These are phyloP conservation scores for Rosellinia necatrix DNA, from an alignment of 2,329 filamentous ascomycete genomes.

Conservation along the genomic window DNA sequence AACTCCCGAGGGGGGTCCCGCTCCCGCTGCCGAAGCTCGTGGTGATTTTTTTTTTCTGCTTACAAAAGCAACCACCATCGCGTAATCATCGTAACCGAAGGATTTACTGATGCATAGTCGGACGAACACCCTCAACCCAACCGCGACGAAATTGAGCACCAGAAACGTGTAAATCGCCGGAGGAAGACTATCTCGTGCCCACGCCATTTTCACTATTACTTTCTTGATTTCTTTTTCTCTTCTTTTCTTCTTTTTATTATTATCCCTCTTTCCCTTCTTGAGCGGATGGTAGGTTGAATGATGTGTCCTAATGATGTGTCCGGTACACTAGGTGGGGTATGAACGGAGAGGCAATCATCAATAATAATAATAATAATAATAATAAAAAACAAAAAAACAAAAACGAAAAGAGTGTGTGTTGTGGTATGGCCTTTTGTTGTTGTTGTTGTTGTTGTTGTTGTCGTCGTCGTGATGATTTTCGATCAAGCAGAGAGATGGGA, in stretches of 20 bases:
- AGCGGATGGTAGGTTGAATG: not conserved
- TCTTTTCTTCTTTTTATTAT: not conserved
- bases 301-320: conserved; percentile 18
- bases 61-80: conserved; percentile 29
- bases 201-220: conserved; percentile 21
- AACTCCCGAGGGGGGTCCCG: no score
- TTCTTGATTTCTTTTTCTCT: not conserved
- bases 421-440: no score
- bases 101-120: conserved; percentile 29
- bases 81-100: conserved; percentile 29
- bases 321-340: conserved; percentile 17
- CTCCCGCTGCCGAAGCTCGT: no score
- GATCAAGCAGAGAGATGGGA: not conserved
- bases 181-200: conserved; percentile 30
- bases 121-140: conserved; percentile 27
- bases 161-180: conserved; percentile 29
- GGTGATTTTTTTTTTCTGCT: not conserved
- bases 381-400: no score
- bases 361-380: not conserved
- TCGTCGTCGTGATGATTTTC: no score
- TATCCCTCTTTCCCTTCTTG: not conserved
- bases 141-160: conserved; percentile 24
- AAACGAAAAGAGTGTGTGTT: no score
- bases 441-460: no score
- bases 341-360: conserved; percentile 11